Evolutionary conservation across 805 yeast species (phyloP).

Genomic region (Teunomyces lycoperdinae): DNA sequence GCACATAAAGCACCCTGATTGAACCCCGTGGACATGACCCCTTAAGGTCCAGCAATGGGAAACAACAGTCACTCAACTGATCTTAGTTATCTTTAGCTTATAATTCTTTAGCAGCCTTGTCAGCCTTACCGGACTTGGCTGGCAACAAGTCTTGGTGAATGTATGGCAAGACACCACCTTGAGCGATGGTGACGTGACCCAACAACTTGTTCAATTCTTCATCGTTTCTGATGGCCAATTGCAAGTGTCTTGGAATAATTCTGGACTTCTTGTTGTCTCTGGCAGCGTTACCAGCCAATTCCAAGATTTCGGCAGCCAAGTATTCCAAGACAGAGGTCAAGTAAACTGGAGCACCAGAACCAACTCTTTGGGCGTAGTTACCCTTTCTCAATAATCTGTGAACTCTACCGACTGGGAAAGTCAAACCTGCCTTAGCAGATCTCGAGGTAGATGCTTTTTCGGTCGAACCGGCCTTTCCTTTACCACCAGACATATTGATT

Average conservation of each 20-base stretch:
- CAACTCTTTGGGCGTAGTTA: conserved; percentile 97
- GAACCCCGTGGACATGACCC: neutral
- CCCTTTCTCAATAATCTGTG: conserved; percentile 96
- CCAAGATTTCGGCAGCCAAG: conserved; percentile 96
- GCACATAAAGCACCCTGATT: neutral
- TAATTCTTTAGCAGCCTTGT: conserved; percentile 67
- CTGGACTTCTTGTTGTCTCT: conserved; percentile 66
- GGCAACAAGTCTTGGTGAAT: conserved; percentile 91
- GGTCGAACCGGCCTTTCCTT: conserved; percentile 85
- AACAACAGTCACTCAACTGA: neutral
- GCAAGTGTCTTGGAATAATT: conserved; percentile 98
- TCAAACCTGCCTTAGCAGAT: conserved; percentile 97
- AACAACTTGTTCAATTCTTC: conserved; percentile 95
- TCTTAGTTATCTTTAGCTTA: conserved; percentile 21
- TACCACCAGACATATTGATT: conserved; percentile 71
- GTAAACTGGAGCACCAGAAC: conserved; percentile 99
- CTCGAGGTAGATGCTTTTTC: conserved; percentile 96
- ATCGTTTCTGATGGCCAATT: conserved; percentile 97
- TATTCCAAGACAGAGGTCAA: conserved; percentile 96
- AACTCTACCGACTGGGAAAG: conserved; percentile 99
- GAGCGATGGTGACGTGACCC: conserved; percentile 84
- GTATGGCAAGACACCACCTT: conserved; percentile 99
- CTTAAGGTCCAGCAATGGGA: neutral
- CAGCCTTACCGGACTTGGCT: conserved; percentile 62
- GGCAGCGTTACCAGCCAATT: conserved; percentile 98